Conservation (phyloP, 192 early-diverging fungal species). For the Podila epicladia region DNA sequence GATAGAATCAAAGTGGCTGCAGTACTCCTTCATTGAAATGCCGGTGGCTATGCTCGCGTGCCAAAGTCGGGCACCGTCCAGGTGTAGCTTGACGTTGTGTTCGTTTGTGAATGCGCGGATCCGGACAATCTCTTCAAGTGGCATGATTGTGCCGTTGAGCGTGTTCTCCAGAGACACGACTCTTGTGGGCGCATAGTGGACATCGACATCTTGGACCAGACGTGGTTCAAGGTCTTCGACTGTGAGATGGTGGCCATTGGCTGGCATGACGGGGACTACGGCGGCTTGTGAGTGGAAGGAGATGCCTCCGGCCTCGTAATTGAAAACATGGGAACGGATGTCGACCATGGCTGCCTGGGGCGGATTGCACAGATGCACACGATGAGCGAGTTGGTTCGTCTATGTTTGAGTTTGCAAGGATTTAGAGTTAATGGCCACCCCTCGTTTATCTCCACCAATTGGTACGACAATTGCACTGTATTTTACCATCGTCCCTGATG, state of each 20-base stretch:
- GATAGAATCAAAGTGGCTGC: conserved; percentile 79
- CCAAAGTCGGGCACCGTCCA: conserved; percentile 94
- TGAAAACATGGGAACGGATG: conserved; percentile 76
- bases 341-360: conserved; percentile 85
- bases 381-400: conserved; percentile 82
- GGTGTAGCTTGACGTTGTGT: conserved; percentile 72
- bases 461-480: not conserved
- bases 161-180: conserved; percentile 92
- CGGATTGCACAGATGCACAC: conserved; percentile 75
- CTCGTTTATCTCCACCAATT: not conserved
- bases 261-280: conserved; percentile 68
- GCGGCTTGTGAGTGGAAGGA: conserved; percentile 79
- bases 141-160: conserved; percentile 82
- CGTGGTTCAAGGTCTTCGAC: conserved; percentile 61
- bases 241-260: conserved; percentile 68
- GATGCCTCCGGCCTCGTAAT: conserved; percentile 83
- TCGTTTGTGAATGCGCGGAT: conserved; percentile 67
- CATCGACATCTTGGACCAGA: conserved; percentile 69
- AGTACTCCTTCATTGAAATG: conserved; percentile 70
- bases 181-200: conserved; percentile 81
- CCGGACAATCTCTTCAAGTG: conserved; percentile 73
- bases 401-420: not conserved
- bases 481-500: conserved; percentile 78
- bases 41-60: conserved; percentile 82
- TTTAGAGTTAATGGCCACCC: conserved; percentile 40